Percentiles rank a stretch among this genome's conserved stretches.
phyloP scores from a whole-genome alignment of 768 basidiomycete genomes.

The Lentinula guzmanii region DNA sequence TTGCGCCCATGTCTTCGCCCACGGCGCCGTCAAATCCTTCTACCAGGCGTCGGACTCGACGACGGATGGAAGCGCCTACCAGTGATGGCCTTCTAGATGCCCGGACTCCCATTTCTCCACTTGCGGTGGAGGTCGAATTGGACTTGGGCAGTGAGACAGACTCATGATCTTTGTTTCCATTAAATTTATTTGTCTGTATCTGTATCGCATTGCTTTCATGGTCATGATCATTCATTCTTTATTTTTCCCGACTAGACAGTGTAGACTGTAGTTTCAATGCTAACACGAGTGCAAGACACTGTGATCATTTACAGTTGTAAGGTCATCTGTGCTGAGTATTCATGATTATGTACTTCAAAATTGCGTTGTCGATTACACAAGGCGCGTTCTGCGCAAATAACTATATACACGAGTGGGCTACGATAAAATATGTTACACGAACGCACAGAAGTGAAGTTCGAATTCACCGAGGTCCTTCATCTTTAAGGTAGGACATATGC shows the following conservation, averaged over 20 bases:
- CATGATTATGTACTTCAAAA: too few species aligned
- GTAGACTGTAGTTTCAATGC: not conserved
- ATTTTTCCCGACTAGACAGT: not conserved
- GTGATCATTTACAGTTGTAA: too few species aligned
- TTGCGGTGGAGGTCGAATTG: slow-evolving; percentile 5
- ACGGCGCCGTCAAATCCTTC: slow-evolving; percentile 30
- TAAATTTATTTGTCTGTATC: slow-evolving; percentile 17
- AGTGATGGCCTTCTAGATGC: slow-evolving; percentile 14
- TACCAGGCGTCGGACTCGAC: slow-evolving; percentile 30
- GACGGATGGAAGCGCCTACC: slow-evolving; percentile 16
- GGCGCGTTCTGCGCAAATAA: too few species aligned
- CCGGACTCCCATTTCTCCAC: slow-evolving; percentile 11
- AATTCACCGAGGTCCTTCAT: not conserved
- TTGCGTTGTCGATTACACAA: not conserved
- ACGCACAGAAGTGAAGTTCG: not conserved
- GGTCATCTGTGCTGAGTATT: too few species aligned
- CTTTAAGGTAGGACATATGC: slow-evolving; percentile 20
- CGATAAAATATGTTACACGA: not conserved
- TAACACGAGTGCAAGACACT: too few species aligned
- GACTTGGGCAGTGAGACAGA: slow-evolving; percentile 6
- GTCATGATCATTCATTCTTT: not conserved
- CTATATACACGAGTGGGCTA: not conserved
- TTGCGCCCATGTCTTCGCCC: slow-evolving; percentile 41
- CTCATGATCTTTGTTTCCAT: slow-evolving; percentile 12
- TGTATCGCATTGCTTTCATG: slow-evolving; percentile 24